Percentiles rank a stretch among this genome's conserved stretches.
Evolutionary conservation across 164 flowering plant species (phyloP).

Genomic region (Piper longum): DNA sequence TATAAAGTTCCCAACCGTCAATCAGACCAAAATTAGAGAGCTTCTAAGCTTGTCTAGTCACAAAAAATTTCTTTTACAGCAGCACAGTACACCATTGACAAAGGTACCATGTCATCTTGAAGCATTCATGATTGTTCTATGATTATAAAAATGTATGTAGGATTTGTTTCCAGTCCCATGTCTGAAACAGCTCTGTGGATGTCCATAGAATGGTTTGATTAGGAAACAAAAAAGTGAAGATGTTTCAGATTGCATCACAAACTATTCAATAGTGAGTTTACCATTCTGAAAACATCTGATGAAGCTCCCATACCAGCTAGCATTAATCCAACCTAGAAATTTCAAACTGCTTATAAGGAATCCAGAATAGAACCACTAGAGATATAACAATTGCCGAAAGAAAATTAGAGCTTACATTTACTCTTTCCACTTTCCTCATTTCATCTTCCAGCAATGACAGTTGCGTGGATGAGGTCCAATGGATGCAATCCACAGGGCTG

Average conservation of each 20-base stretch:
- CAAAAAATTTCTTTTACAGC: too few relatives aligned
- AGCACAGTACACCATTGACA: too few relatives aligned
- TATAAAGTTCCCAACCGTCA: too few relatives aligned
- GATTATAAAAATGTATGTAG: too few relatives aligned
- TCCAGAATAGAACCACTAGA: neutral
- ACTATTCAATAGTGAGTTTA: conserved; percentile 2
- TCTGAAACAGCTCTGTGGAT: too few relatives aligned
- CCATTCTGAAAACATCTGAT: conserved; percentile 28
- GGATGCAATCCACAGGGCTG: conserved; percentile 99
- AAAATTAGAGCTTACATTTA: conserved; percentile 49
- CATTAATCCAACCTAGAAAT: conserved; percentile 21
- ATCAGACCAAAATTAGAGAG: too few relatives aligned
- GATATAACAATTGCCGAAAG: neutral
- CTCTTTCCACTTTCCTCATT: conserved; percentile 93
- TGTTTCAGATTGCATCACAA: neutral
- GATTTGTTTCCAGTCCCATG: too few relatives aligned
- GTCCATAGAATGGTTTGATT: too few relatives aligned
- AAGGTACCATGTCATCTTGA: too few relatives aligned
- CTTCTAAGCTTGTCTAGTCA: too few relatives aligned
- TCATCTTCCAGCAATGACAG: conserved; percentile 92
- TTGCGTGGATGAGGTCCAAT: conserved; percentile 94
- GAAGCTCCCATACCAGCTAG: conserved; percentile 24
- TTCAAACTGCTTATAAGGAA: neutral
- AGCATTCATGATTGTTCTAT: too few relatives aligned
- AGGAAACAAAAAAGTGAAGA: too few relatives aligned